These are phyloP conservation scores for Suhomyces panamericanus DNA, from an alignment of 1,139 yeast species.

Conservation along the genomic window DNA sequence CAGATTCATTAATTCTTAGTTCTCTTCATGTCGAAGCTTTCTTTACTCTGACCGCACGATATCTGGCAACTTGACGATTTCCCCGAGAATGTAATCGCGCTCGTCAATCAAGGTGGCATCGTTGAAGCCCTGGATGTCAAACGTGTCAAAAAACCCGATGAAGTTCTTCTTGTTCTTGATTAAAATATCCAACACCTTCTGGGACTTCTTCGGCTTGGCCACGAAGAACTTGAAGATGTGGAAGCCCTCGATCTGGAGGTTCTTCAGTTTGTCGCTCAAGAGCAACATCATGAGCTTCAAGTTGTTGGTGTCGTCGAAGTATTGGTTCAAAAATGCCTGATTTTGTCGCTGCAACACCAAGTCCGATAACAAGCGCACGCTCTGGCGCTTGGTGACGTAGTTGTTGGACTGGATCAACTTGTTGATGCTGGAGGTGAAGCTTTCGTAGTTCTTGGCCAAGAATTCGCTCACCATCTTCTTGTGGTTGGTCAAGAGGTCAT, in stretches of 20 bases:
- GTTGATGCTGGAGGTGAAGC: constrained; percentile 64
- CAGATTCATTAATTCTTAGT: no score
- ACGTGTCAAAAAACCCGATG: constrained; percentile 64
- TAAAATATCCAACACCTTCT: constrained; percentile 74
- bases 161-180: constrained; percentile 80
- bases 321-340: constrained; percentile 68
- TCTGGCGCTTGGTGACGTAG: constrained; percentile 91
- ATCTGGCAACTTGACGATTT: constrained; percentile 66
- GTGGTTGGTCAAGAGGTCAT: constrained; percentile 69
- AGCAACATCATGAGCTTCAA: constrained; percentile 83
- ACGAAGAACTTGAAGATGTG: constrained; percentile 91
- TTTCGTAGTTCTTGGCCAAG: constrained; percentile 52
- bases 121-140: constrained; percentile 62
- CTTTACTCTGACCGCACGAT: constrained; percentile 5
- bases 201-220: constrained; percentile 90
- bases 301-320: constrained; percentile 79
- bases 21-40: no score
- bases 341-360: constrained; percentile 75
- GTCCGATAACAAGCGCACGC: constrained; percentile 73
- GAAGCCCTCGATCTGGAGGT: constrained; percentile 86
- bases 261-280: constrained; percentile 84
- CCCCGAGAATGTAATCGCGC: constrained; percentile 73
- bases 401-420: constrained; percentile 70
- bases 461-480: constrained; percentile 70
- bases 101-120: constrained; percentile 77